These are phyloP conservation scores for Sporothrix euskadiensis DNA, from an alignment of 2,329 filamentous ascomycete genomes.

Conservation along the genomic window DNA sequence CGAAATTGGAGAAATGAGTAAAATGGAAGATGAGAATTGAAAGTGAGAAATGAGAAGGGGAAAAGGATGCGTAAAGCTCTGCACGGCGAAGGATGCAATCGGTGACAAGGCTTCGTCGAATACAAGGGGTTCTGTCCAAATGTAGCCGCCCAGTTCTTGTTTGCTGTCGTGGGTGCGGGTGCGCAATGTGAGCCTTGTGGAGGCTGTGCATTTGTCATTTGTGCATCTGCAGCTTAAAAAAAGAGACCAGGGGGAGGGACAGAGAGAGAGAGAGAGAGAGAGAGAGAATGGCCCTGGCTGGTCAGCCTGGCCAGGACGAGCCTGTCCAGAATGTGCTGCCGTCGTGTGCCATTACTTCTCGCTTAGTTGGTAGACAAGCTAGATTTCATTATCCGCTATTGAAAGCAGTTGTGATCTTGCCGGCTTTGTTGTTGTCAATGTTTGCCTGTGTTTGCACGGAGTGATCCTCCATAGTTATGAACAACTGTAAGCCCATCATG, in stretches of 20 bases:
- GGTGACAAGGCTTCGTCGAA: slow-evolving; percentile 14
- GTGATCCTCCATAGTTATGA: not conserved
- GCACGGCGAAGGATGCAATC: not conserved
- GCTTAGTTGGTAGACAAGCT: not conserved
- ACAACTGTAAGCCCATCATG: too few species aligned
- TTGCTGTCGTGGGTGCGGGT: not conserved
- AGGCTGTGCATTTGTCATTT: slow-evolving; percentile 10
- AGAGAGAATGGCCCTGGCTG: not conserved
- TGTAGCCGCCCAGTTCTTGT: not conserved
- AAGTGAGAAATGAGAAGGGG: not conserved
- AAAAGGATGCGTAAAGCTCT: not conserved
- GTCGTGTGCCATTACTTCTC: not conserved
- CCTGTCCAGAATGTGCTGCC: not conserved
- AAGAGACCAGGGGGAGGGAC: too few species aligned
- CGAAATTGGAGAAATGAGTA: not conserved
- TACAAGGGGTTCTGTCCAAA: not conserved
- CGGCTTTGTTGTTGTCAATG: not conserved
- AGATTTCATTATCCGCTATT: not conserved
- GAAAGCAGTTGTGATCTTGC: not conserved
- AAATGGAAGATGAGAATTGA: not conserved
- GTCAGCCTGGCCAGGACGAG: not conserved
- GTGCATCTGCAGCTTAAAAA: not conserved
- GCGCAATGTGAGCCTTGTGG: not conserved
- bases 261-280: too few species aligned
- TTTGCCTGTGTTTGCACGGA: not conserved